A percentile compares a stretch with the other conserved stretches of the same genome.
Evolutionary conservation across 148 eudicot genomes (phyloP).

Genomic region (Rhododendron griersonianum): DNA sequence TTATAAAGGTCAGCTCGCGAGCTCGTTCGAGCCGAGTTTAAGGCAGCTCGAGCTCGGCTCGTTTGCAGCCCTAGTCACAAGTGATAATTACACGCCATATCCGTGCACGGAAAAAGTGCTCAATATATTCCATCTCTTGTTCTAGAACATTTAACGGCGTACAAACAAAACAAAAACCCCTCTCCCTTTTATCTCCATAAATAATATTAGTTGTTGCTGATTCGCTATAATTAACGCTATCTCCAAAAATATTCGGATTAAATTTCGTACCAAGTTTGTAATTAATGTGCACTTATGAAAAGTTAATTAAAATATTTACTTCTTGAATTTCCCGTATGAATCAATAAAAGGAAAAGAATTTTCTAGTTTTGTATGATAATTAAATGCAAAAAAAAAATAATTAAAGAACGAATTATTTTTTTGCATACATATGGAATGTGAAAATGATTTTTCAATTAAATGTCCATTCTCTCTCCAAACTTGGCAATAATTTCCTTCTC

Average conservation of each 20-base stretch:
- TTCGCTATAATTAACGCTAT: neutral
- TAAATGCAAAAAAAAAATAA: neutral
- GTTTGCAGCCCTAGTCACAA: too few relatives aligned
- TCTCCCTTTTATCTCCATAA: neutral
- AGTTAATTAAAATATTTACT: neutral
- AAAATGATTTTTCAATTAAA: neutral
- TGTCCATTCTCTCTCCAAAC: neutral
- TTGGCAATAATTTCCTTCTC: neutral
- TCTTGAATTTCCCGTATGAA: neutral
- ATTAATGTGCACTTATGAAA: neutral
- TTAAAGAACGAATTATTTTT: neutral
- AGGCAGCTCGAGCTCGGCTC: too few relatives aligned
- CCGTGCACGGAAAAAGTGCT: too few relatives aligned
- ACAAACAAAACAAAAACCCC: neutral
- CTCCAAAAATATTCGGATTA: neutral
- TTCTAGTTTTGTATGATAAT: neutral
- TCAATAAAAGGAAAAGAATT: neutral
- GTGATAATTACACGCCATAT: neutral
- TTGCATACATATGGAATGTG: neutral
- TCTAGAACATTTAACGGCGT: too few relatives aligned
- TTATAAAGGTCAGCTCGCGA: too few relatives aligned
- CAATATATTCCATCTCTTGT: neutral
- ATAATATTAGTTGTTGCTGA: neutral
- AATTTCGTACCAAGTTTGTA: neutral
- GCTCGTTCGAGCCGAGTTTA: too few relatives aligned